Evolutionary conservation across 345 rosid genomes (phyloP).

Genomic region (Capsella bursapastoris): DNA sequence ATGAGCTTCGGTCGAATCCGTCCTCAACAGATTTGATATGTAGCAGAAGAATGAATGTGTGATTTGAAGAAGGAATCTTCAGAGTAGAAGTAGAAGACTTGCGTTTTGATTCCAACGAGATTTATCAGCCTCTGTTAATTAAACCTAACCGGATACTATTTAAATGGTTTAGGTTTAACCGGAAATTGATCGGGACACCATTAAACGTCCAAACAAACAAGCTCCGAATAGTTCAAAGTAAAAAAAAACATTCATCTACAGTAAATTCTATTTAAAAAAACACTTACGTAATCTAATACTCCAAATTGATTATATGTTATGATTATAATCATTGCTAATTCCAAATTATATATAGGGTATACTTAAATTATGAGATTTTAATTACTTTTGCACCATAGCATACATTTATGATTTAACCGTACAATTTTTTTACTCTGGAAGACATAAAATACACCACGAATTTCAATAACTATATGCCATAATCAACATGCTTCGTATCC

Average conservation of each 20-base stretch:
- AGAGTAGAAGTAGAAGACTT: background rate
- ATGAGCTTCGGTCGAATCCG: background rate
- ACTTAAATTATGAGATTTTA: background rate
- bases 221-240: background rate
- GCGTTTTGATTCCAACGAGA: constrained; percentile 2
- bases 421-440: background rate
- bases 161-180: background rate
- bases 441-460: background rate
- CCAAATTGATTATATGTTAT: too few relatives aligned
- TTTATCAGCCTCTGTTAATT: constrained; percentile 7
- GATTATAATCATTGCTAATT: background rate
- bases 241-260: background rate
- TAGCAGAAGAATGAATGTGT: background rate
- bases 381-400: background rate
- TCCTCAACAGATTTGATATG: constrained; percentile 3
- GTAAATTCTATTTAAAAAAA: too few relatives aligned
- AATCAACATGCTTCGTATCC: background rate
- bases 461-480: background rate
- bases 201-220: background rate
- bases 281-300: background rate
- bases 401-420: background rate
- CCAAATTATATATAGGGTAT: background rate
- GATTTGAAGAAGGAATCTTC: constrained; percentile 9
- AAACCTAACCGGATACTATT: constrained; percentile 16
- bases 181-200: background rate